Percentiles rank a stretch among this genome's conserved stretches.
Conservation (phyloP, 192 early-diverging fungal species). For the Linnemannia exigua region DNA sequence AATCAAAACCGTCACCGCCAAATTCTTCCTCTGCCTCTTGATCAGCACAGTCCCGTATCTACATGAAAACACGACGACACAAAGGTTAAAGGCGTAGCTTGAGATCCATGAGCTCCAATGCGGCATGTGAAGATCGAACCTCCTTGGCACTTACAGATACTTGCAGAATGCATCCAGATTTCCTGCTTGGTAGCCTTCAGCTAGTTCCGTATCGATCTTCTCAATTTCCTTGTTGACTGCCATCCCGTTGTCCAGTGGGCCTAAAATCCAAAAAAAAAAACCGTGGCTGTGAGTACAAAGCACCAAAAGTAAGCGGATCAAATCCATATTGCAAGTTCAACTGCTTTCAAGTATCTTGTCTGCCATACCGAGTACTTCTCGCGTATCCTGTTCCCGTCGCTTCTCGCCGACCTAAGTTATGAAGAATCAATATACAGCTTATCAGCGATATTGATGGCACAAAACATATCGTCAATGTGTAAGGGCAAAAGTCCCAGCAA, state of each 20-base stretch:
- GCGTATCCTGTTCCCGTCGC: slow-evolving; percentile 68
- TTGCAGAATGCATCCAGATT: slow-evolving; percentile 77
- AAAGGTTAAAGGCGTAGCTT: slow-evolving; percentile 18
- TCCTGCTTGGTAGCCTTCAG: slow-evolving; percentile 47
- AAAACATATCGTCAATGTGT: no score
- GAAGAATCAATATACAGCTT: neutral
- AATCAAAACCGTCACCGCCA: slow-evolving; percentile 70
- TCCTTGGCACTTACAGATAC: slow-evolving; percentile 70
- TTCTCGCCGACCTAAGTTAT: slow-evolving; percentile 67
- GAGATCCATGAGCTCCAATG: neutral
- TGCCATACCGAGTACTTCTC: slow-evolving; percentile 65
- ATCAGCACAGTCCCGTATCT: slow-evolving; percentile 70
- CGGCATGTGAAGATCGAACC: neutral
- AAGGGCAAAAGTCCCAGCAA: slow-evolving; percentile 5
- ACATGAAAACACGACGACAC: slow-evolving; percentile 9
- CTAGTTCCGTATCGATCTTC: slow-evolving; percentile 62
- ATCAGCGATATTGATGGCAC: neutral
- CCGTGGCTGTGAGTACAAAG: neutral
- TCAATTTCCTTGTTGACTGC: slow-evolving; percentile 64
- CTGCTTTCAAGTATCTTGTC: neutral
- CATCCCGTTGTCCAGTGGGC: slow-evolving; percentile 58
- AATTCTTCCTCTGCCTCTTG: slow-evolving; percentile 52
- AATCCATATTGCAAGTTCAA: neutral
- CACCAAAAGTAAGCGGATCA: neutral
- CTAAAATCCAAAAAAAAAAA: slow-evolving; percentile 15